phyloP scores from a whole-genome alignment of 495 filamentous ascomycete species.

The Penicillium bovifimosum region DNA sequence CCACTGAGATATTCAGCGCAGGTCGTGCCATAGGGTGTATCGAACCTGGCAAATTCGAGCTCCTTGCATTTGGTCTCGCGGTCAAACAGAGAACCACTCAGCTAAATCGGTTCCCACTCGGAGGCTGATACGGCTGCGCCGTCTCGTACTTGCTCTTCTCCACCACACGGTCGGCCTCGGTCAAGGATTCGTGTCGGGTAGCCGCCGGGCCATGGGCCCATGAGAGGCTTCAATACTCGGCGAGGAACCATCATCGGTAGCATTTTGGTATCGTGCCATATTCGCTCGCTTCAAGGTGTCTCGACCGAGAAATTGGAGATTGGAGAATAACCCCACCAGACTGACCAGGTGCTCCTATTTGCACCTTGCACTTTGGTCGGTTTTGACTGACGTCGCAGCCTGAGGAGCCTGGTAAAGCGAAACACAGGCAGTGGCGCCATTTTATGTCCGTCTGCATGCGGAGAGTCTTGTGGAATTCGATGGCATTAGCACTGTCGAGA shows the following conservation, averaged over 20 bases:
- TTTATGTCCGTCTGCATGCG: conserved; percentile 62
- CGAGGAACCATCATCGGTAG: conserved; percentile 55
- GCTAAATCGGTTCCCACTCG: conserved; percentile 80
- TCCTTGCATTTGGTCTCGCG: conserved; percentile 47
- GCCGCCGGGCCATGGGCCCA: conserved; percentile 89
- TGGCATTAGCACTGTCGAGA: conserved; percentile 70
- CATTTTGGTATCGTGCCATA: conserved; percentile 31
- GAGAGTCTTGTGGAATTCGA: conserved; percentile 63
- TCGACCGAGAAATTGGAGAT: too few relatives aligned
- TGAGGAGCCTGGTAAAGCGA: conserved; percentile 78
- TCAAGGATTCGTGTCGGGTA: conserved; percentile 73
- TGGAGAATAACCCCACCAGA: too few relatives aligned
- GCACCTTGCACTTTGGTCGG: too few relatives aligned
- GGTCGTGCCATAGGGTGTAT: conserved; percentile 40
- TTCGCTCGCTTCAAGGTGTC: conserved; percentile 33
- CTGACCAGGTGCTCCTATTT: too few relatives aligned
- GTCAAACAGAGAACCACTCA: conserved; percentile 51
- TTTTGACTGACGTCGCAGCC: too few relatives aligned
- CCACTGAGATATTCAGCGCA: conserved; percentile 52
- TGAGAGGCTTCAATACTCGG: conserved; percentile 73
- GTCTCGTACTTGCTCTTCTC: conserved; percentile 93
- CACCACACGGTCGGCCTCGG: conserved; percentile 58
- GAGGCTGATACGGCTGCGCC: conserved; percentile 62
- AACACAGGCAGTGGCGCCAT: conserved; percentile 61
- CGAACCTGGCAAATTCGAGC: conserved; percentile 52